A percentile compares a stretch with the other conserved stretches of the same genome.
Evolutionary conservation across 495 filamentous ascomycete species (phyloP).

Genomic region (Penicillium salamii): DNA sequence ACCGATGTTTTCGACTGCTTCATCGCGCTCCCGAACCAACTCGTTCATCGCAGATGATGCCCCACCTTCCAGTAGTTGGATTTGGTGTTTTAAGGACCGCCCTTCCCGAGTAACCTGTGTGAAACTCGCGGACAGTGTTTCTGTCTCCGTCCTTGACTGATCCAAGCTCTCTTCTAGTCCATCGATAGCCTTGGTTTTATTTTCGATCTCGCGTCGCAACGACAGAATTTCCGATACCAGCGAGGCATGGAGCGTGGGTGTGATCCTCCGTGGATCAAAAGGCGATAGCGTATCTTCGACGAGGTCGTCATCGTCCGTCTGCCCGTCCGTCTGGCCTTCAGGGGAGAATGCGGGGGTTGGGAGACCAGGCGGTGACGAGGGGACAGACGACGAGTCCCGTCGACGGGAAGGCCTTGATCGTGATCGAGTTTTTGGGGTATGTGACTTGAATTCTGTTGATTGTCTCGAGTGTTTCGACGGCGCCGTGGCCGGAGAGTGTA

Average conservation of each 20-base stretch:
- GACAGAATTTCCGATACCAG: constrained; percentile 91
- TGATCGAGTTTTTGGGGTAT: constrained; percentile 28
- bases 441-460: constrained; percentile 62
- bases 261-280: constrained; percentile 87
- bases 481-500: constrained; percentile 24
- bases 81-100: constrained; percentile 77
- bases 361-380: constrained; percentile 62
- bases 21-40: constrained; percentile 81
- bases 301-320: constrained; percentile 54
- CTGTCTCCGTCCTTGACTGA: constrained; percentile 67
- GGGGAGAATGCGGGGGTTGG: constrained; percentile 43
- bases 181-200: constrained; percentile 80
- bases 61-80: constrained; percentile 82
- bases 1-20: constrained; percentile 66
- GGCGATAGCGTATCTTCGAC: constrained; percentile 71
- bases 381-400: constrained; percentile 59
- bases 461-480: constrained; percentile 67
- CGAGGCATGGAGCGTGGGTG: constrained; percentile 90
- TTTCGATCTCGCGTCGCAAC: constrained; percentile 83
- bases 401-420: constrained; percentile 51
- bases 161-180: constrained; percentile 74
- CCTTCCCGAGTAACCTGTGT: constrained; percentile 66
- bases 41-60: constrained; percentile 79
- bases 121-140: constrained; percentile 58
- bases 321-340: constrained; percentile 38